Evolutionary conservation across 2,329 filamentous ascomycete species (phyloP), one percentile per base, ranked within the genome.

Genomic region (Allantophomopsis cytisporea): DNA sequence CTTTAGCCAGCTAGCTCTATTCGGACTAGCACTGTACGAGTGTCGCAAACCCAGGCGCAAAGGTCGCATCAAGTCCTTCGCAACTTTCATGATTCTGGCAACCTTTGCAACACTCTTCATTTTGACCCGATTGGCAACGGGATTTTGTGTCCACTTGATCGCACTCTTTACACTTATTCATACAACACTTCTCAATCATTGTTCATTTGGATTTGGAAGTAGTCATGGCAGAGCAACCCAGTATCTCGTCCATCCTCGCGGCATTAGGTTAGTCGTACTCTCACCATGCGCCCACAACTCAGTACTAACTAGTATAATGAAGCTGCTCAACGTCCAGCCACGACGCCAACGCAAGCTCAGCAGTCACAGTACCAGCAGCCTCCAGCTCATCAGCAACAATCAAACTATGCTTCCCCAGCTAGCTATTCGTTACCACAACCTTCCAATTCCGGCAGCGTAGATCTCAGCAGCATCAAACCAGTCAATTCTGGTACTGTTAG

Each of bases 401-500:
- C 61, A 51, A 56, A 60, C 35, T 63, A 65, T 36, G 54, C 53
- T 31, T 54, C 59, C 7, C 51, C 60, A 28, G 50, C 47, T 12
- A 58, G 47, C 35, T 65, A 62, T 42, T 47, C 54, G 7, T 48
- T 65, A 31, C 63, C 63, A 33, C 61, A 61, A 48, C 83, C 83
- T 2, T 74, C 80, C 5, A 71, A 71, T 41, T 83, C 81, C 43
- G 85, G 85, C 38, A 87, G 75, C 50, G 67, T 93, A 45, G 85
- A 94, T 54, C 62, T 94, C 39, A 88, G 80, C 60, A 71, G 74
- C 40, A 84, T 91, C 54, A 82, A 83, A 52, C 85, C 86, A 4
- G 72, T 81, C 40, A 85, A 73, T 55, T 83, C 83, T 21, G 86
- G 86, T 42, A 85, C 81, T 15, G 80, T 93, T 50, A 89, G 80